A percentile compares a stretch with the other conserved stretches of the same genome.
phyloP scores from a whole-genome alignment of 805 yeast species.

The Clavispora asparagi region DNA sequence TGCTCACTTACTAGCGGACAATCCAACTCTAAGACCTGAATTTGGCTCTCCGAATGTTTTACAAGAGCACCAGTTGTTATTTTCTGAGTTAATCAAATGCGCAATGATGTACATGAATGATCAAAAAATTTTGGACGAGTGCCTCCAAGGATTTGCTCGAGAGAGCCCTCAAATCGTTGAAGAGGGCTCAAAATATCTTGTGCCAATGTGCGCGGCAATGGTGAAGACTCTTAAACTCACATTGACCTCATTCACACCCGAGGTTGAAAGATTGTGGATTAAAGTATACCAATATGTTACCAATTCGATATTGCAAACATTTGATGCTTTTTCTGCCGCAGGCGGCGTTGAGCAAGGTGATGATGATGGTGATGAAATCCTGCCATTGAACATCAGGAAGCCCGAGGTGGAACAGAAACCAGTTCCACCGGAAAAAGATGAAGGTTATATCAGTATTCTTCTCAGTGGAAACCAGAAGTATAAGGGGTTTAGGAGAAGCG shows the following conservation, averaged over 20 bases:
- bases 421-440: background rate
- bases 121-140: constrained; percentile 23
- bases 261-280: constrained; percentile 35
- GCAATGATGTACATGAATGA: constrained; percentile 28
- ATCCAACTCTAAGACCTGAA: constrained; percentile 19
- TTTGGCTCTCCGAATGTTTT: constrained; percentile 18
- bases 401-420: background rate
- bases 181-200: constrained; percentile 28
- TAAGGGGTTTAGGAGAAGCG: constrained; percentile 39
- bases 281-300: constrained; percentile 36
- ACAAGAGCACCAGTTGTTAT: constrained; percentile 27
- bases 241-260: constrained; percentile 27
- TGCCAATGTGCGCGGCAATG: constrained; percentile 37
- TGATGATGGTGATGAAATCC: constrained; percentile 12
- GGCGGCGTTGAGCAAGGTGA: constrained; percentile 6
- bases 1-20: constrained; percentile 28
- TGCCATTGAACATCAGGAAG: constrained; percentile 23
- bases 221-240: constrained; percentile 33
- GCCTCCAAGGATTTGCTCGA: constrained; percentile 26
- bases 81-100: constrained; percentile 32
- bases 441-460: constrained; percentile 18
- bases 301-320: constrained; percentile 27
- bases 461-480: constrained; percentile 31
- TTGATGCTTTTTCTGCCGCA: constrained; percentile 4
- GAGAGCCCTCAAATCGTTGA: constrained; percentile 25